Conservation (phyloP, 1,139 yeast genomes). For the Lodderomyces beijingensis region DNA sequence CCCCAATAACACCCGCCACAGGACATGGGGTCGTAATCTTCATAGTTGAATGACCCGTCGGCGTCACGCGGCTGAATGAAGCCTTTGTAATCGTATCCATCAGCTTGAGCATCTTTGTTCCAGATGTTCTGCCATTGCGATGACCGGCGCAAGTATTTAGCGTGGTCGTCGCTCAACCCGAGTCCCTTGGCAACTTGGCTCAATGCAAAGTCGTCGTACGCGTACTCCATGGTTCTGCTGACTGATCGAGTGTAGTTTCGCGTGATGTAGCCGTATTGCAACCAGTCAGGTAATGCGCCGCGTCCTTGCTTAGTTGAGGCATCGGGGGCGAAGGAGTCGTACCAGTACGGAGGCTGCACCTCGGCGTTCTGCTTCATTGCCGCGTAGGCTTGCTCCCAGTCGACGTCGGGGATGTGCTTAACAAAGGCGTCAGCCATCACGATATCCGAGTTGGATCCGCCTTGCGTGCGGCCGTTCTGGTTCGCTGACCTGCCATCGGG, state of each 20-base stretch:
- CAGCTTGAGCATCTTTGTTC: constrained; percentile 25
- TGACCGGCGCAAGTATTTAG: constrained; percentile 29
- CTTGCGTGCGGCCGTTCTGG: constrained; percentile 37
- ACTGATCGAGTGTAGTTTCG: constrained; percentile 28
- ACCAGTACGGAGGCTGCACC: constrained; percentile 23
- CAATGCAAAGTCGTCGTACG: constrained; percentile 35
- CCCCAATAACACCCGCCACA: constrained; percentile 33
- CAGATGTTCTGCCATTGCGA: constrained; percentile 36
- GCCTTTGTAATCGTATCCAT: constrained; percentile 21
- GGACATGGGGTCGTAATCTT: constrained; percentile 23
- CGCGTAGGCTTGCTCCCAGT: constrained; percentile 30
- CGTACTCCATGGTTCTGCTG: constrained; percentile 35
- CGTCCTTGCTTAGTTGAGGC: constrained; percentile 27
- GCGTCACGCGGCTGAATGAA: constrained; percentile 32
- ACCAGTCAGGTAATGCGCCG: constrained; percentile 32
- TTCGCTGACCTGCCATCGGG: constrained; percentile 39
- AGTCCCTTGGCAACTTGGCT: constrained; percentile 32
- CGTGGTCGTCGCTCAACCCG: constrained; percentile 18
- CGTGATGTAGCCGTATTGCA: constrained; percentile 25
- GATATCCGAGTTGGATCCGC: constrained; percentile 38
- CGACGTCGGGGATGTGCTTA: constrained; percentile 21
- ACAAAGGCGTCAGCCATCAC: constrained; percentile 36
- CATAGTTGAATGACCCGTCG: constrained; percentile 23
- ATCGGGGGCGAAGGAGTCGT: constrained; percentile 24
- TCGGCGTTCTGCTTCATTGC: constrained; percentile 39